These are phyloP conservation scores for Lactarius trivialis DNA, from an alignment of 768 basidiomycete genomes.

Conservation along the genomic window DNA sequence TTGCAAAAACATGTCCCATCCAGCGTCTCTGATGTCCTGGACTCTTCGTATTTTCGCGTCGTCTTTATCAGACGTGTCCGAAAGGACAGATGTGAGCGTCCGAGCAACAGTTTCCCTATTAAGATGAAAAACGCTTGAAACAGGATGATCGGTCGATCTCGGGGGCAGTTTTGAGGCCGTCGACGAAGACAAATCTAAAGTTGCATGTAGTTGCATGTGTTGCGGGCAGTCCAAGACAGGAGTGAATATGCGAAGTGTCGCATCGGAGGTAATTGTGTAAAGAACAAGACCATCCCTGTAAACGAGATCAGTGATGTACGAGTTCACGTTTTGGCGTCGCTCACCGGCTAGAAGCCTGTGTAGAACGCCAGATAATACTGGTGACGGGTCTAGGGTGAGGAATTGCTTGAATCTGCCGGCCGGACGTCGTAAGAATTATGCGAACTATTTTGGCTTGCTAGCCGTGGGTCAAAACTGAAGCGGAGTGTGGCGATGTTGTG, in stretches of 20 bases:
- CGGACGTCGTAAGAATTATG: conserved; percentile 67
- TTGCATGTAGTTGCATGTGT: conserved; percentile 76
- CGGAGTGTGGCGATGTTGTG: background rate
- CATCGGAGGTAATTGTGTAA: conserved; percentile 79
- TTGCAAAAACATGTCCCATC: conserved; percentile 75
- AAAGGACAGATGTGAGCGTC: conserved; percentile 40
- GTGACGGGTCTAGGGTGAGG: conserved; percentile 67
- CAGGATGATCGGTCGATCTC: conserved; percentile 24
- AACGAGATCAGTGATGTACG: conserved; percentile 4
- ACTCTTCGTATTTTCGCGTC: conserved; percentile 43
- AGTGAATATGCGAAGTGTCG: conserved; percentile 76
- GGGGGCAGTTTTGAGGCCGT: conserved; percentile 37
- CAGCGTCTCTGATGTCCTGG: conserved; percentile 59
- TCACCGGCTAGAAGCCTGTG: conserved; percentile 59
- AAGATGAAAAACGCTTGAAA: conserved; percentile 60
- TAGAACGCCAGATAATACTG: conserved; percentile 67
- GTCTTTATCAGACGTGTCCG: conserved; percentile 33
- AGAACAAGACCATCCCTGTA: conserved; percentile 67
- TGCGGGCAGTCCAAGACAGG: conserved; percentile 85
- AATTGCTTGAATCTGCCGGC: conserved; percentile 58
- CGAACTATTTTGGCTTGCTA: conserved; percentile 55
- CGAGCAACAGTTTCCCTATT: conserved; percentile 54
- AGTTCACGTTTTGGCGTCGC: conserved; percentile 27
- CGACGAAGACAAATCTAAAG: conserved; percentile 66
- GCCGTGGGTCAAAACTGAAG: conserved; percentile 19